A percentile compares a stretch with the other conserved stretches of the same genome.
Evolutionary conservation across 2,329 filamentous ascomycete genomes (phyloP).

Genomic region (Cordyceps javanica): DNA sequence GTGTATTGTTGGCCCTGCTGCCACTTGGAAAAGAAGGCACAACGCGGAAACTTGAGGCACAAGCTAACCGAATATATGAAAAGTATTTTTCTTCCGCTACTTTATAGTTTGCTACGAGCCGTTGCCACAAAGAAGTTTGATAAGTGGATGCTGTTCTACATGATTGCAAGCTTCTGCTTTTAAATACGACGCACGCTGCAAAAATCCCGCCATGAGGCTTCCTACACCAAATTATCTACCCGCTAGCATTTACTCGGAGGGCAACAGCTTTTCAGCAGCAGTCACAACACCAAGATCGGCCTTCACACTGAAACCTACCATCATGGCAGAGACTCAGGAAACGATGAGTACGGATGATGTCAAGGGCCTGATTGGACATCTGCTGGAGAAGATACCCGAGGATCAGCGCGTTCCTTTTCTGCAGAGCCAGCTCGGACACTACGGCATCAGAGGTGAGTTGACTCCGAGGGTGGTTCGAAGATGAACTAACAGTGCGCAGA

Average conservation of each 20-base stretch:
- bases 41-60: neutral
- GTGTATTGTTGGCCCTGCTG: neutral
- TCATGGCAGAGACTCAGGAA: neutral
- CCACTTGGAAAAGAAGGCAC: neutral
- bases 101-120: neutral
- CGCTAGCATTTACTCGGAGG: neutral
- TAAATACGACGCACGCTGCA: neutral
- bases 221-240: constrained; percentile 1
- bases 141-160: neutral
- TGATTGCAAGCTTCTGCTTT: too few species aligned
- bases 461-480: too few species aligned
- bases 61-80: neutral
- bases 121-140: neutral
- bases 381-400: neutral
- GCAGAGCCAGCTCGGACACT: neutral
- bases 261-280: neutral
- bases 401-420: neutral
- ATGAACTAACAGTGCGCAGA: neutral
- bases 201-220: neutral
- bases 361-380: neutral
- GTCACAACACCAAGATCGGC: neutral
- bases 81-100: neutral
- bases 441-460: neutral
- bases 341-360: neutral
- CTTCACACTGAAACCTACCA: neutral